These are phyloP conservation scores for Gossypium turneri DNA, from an alignment of 345 rosid species.

Conservation along the genomic window DNA sequence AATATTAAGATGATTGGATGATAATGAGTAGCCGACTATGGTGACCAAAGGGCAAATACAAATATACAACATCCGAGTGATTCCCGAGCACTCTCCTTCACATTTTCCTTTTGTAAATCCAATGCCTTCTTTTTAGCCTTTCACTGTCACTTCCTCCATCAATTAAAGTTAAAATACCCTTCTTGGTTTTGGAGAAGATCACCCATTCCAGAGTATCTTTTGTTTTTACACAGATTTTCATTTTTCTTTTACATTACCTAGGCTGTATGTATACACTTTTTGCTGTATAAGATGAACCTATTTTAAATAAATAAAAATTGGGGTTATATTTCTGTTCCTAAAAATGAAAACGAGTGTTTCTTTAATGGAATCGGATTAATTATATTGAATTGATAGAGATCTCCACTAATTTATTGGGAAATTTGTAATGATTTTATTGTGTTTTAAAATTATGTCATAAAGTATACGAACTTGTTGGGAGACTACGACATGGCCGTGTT, in stretches of 20 bases:
- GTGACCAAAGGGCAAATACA: conserved; percentile 24
- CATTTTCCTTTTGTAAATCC: not conserved
- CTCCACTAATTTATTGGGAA: not conserved
- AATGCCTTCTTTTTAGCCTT: conserved; percentile 20
- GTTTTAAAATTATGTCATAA: not conserved
- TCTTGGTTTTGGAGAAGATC: conserved; percentile 34
- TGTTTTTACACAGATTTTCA: conserved; percentile 1
- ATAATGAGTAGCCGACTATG: conserved; percentile 9
- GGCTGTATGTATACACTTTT: not conserved
- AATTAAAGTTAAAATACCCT: conserved; percentile 21
- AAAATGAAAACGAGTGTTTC: not conserved
- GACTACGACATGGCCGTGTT: not conserved
- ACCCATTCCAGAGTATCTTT: conserved; percentile 24
- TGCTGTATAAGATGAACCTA: not conserved
- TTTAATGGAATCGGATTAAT: not conserved
- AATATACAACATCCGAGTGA: conserved; percentile 29
- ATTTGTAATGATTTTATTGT: not conserved
- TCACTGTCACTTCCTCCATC: conserved; percentile 25
- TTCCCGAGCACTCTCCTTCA: conserved; percentile 41
- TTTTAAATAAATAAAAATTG: too few relatives aligned
- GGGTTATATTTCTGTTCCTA: not conserved
- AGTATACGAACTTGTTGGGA: not conserved
- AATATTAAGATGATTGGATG: not conserved
- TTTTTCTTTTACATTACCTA: not conserved
- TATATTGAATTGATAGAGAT: not conserved